Evolutionary conservation across 1,284 basidiomycete genomes (phyloP).

Genomic region (Apiotrichum montevideense): DNA sequence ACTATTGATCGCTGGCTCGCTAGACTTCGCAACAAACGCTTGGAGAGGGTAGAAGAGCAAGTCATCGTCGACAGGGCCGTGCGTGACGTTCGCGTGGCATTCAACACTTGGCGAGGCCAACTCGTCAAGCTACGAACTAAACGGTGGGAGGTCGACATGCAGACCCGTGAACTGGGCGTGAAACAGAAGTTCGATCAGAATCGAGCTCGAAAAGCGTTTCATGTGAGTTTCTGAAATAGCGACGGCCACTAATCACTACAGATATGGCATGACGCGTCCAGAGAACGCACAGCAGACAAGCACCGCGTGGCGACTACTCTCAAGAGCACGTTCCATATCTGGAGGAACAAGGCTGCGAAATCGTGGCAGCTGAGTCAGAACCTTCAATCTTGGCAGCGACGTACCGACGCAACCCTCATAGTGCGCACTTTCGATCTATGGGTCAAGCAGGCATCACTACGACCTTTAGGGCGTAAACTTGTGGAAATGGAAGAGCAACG

Average conservation of each 20-base stretch:
- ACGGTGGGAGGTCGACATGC: conserved; percentile 36
- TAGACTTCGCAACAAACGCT: conserved; percentile 14
- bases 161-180: conserved; percentile 13
- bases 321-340: conserved; percentile 6
- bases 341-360: conserved; percentile 5
- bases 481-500: conserved; percentile 1
- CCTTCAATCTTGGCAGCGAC: conserved; percentile 4
- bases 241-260: conserved; percentile 3
- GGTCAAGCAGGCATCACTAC: conserved; percentile 13
- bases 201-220: conserved; percentile 8
- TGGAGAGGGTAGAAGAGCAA: conserved; percentile 12
- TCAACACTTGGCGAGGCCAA: conserved; percentile 25
- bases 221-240: conserved; percentile 17
- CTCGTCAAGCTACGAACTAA: conserved; percentile 22
- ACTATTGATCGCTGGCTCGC: conserved; percentile 24
- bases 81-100: conserved; percentile 4
- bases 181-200: not conserved
- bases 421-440: conserved; percentile 15
- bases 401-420: not conserved
- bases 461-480: conserved; percentile 11
- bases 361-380: not conserved
- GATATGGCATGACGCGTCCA: conserved; percentile 12
- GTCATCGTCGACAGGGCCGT: conserved; percentile 2
- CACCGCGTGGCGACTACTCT: not conserved
- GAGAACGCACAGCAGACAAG: conserved; percentile 14